These are phyloP conservation scores for Cucumis cinereus DNA, from an alignment of 306 rosid genomes.

Conservation along the genomic window DNA sequence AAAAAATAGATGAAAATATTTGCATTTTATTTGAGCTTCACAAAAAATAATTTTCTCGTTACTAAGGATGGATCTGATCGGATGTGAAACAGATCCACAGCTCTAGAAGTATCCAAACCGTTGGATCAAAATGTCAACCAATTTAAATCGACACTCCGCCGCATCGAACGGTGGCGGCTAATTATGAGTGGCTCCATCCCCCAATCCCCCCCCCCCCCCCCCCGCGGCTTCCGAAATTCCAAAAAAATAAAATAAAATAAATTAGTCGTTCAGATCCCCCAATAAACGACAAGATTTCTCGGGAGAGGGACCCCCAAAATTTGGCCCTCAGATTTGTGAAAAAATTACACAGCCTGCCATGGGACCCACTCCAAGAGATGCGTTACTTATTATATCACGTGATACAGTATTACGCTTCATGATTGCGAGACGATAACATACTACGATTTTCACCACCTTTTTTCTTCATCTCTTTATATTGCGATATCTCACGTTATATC, in stretches of 20 bases:
- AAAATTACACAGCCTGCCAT: slow-evolving; percentile 50
- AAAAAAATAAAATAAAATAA: slow-evolving; percentile 13
- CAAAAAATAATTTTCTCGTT: no score
- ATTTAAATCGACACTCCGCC: background rate
- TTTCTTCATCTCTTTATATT: no score
- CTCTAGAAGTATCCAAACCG: background rate
- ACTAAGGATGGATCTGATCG: background rate
- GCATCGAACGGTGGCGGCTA: slow-evolving; percentile 5
- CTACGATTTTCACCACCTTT: no score
- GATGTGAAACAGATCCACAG: no score
- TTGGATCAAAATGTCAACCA: background rate
- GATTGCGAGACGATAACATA: slow-evolving; percentile 26
- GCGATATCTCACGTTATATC: no score
- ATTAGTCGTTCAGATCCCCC: slow-evolving; percentile 37
- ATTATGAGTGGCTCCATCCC: background rate
- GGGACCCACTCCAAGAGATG: slow-evolving; percentile 22
- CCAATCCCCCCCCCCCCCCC: no score
- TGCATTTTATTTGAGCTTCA: no score
- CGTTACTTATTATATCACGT: slow-evolving; percentile 38
- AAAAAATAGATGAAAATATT: no score
- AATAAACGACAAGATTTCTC: slow-evolving; percentile 47
- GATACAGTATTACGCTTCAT: slow-evolving; percentile 24
- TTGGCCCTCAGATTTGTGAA: slow-evolving; percentile 6
- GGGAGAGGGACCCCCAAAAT: slow-evolving; percentile 5
- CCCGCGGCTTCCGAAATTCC: background rate